phyloP scores from a whole-genome alignment of 2,329 filamentous ascomycete species.

The Tolypocladium tropicale region DNA sequence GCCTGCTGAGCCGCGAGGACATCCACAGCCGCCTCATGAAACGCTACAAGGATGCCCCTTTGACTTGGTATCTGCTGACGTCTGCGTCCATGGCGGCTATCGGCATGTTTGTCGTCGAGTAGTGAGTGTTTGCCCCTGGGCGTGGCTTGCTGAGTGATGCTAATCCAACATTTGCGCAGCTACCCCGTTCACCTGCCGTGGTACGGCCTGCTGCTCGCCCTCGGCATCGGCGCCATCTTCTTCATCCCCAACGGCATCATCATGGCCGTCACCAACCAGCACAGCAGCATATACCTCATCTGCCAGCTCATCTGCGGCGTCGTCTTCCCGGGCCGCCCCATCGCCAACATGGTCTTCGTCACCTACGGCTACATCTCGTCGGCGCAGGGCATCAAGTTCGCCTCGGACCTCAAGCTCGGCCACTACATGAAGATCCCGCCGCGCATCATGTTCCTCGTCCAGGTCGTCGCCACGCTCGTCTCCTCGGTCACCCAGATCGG shows the following conservation, averaged over 20 bases:
- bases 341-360: conserved; percentile 90
- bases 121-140: conserved; percentile 42
- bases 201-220: conserved; percentile 73
- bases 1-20: conserved; percentile 61
- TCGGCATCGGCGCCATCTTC: conserved; percentile 67
- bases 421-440: conserved; percentile 85
- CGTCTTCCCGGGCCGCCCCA: conserved; percentile 73
- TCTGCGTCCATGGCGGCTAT: conserved; percentile 67
- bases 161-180: conserved; percentile 25
- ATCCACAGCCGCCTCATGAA: conserved; percentile 79
- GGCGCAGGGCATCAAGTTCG: conserved; percentile 82
- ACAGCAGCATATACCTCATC: conserved; percentile 77
- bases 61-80: conserved; percentile 70
- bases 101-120: conserved; percentile 77
- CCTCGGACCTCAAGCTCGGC: conserved; percentile 75
- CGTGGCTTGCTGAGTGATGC: neutral
- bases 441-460: conserved; percentile 66
- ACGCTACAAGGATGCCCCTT: conserved; percentile 70
- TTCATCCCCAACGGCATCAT: conserved; percentile 89
- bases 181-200: conserved; percentile 76
- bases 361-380: conserved; percentile 87
- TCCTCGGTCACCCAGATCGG: conserved; percentile 73
- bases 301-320: conserved; percentile 77
- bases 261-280: conserved; percentile 87
- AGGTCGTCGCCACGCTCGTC: conserved; percentile 65